phyloP scores from a whole-genome alignment of 768 basidiomycete genomes.

The Dioszegia crocea region DNA sequence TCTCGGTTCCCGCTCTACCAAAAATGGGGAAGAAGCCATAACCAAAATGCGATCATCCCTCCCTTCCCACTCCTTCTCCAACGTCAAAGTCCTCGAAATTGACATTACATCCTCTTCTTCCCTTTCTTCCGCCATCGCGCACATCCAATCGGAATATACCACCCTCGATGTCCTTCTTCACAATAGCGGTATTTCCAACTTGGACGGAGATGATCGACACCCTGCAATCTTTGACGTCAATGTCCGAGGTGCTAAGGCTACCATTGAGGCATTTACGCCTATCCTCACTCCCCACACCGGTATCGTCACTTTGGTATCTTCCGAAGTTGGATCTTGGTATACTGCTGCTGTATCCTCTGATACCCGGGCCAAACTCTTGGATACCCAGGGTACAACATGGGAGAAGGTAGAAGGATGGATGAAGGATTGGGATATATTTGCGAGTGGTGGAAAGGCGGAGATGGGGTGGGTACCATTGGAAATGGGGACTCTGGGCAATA shows the following conservation, averaged over 20 bases:
- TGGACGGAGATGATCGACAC: background rate
- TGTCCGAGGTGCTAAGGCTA: conserved; percentile 8
- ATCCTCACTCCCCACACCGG: conserved; percentile 7
- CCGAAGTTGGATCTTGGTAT: conserved; percentile 15
- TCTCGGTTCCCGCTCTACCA: conserved; percentile 14
- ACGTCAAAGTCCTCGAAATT: conserved; percentile 12
- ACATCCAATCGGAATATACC: conserved; percentile 7
- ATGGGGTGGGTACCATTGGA: conserved; percentile 4
- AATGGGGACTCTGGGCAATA: background rate
- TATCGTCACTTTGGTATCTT: conserved; percentile 12
- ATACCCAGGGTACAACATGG: conserved; percentile 1
- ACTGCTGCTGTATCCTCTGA: background rate
- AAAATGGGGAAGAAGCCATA: conserved; percentile 15
- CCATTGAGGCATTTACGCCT: conserved; percentile 16
- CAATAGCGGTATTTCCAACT: conserved; percentile 18
- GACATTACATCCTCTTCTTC: conserved; percentile 14
- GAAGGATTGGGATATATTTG: conserved; percentile 12
- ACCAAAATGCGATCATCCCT: conserved; percentile 10
- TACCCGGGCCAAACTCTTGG: background rate
- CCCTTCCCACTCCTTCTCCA: conserved; percentile 5
- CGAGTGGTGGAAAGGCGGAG: background rate
- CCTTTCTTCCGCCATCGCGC: conserved; percentile 1
- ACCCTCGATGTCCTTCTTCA: conserved; percentile 19
- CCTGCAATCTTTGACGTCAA: conserved; percentile 15
- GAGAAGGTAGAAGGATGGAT: conserved; percentile 10